Conservation (phyloP, 2,329 filamentous ascomycete genomes). For the Uncinocarpus reesii region DNA sequence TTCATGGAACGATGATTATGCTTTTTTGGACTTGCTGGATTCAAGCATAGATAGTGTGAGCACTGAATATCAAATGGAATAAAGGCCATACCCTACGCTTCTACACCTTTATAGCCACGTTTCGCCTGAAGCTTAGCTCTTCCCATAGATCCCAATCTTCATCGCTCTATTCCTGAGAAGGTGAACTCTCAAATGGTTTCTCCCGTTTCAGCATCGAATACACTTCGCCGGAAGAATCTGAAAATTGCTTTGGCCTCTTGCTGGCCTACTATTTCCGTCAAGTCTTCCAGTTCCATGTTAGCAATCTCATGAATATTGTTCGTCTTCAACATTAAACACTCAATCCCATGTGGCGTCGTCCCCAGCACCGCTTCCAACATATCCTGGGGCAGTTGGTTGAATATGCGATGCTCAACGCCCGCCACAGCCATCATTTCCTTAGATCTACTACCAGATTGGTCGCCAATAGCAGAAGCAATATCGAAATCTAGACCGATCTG, state of each 20-base stretch:
- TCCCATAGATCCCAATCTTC: too few species aligned
- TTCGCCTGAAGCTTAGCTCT: too few species aligned
- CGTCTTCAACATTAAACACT: constrained; percentile 59
- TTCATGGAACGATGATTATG: constrained; percentile 2
- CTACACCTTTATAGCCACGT: too few species aligned
- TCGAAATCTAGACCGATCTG: constrained; percentile 63
- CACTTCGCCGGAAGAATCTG: constrained; percentile 64
- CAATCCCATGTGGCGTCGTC: constrained; percentile 67
- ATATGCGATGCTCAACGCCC: constrained; percentile 50
- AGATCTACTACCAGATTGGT: constrained; percentile 13
- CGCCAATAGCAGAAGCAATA: constrained; percentile 21
- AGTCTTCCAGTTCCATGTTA: constrained; percentile 66
- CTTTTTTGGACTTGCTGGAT: constrained; percentile 5
- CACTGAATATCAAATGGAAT: constrained; percentile 8
- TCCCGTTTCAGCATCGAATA: constrained; percentile 39
- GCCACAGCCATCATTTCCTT: constrained; percentile 50
- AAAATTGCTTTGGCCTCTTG: constrained; percentile 67
- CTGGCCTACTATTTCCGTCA: constrained; percentile 64
- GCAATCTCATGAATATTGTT: constrained; percentile 72
- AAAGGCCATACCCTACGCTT: background rate
- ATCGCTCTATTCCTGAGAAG: too few species aligned
- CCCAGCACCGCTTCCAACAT: constrained; percentile 81
- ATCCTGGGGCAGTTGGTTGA: constrained; percentile 78
- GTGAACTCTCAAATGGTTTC: background rate
- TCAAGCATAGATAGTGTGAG: constrained; percentile 13